Evolutionary conservation across 495 filamentous ascomycete species (phyloP), one percentile per base, ranked within the genome.

Genomic region (Pyrenopolyporus hunteri): DNA sequence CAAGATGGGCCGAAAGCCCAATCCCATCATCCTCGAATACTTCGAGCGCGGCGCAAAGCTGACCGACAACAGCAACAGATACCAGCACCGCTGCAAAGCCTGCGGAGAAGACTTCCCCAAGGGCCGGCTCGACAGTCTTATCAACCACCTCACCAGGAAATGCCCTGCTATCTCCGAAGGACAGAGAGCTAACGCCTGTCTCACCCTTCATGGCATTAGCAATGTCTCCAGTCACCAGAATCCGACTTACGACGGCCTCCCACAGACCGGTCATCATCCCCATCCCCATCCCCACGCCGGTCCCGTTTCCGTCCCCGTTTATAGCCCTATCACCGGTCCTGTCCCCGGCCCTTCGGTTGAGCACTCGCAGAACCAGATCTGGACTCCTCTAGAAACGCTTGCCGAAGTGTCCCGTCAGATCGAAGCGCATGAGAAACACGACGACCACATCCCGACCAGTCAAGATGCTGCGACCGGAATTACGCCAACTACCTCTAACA

Each of bases 61-160:
- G 64, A 85, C 88, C 64, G 90, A 94, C 69, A 85, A 87, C 53
- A 90, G 87, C 77, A 96, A 96, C 72, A 84, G 91, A 37, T 96
- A 96, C 66, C 85, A 89, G 64, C 89, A 93, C 70, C 91, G 88
- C 2, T 96, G 91, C 82, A 91, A 90, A 76, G 79, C 84, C 33
- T 96, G 91, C 66, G 89, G 90, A 42, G 89, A 93, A 66, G 83
- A 86, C 63, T 93, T 93, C 57, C 89, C 89, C 37, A 93, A 93
- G 64, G 91, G 91, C 62, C 83, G 91, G 45, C 85, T 90, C 67
- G 91, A 96, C 57, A 90, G 84, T 66, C 74, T 96, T 14, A 88
- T 83, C 26, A 86, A 77, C 61, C 91, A 96, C 68, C 76, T 96
- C 40, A 82, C 87, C 36, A 93, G 90, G 73, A 91, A 88, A 75